Percentiles rank a stretch among this genome's conserved stretches.
Conservation (phyloP, 495 filamentous ascomycete species). For the Neurospora hispaniola region DNA sequence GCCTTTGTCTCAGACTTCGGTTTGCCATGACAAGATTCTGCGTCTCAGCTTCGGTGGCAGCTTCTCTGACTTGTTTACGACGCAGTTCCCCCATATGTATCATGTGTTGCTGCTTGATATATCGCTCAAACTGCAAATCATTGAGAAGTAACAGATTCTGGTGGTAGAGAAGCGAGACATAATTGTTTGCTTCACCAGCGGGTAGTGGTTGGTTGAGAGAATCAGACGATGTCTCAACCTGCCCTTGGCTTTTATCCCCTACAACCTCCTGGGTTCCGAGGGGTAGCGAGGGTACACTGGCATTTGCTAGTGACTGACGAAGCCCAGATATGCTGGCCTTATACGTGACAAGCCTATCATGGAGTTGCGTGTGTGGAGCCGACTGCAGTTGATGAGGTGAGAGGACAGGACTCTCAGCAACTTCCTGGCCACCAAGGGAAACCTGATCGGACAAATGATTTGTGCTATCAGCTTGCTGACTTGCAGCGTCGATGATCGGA, state of each 20-base stretch:
- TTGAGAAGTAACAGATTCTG: constrained; percentile 58
- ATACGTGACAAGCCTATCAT: constrained; percentile 44
- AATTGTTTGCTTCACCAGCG: constrained; percentile 19
- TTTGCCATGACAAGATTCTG: constrained; percentile 65
- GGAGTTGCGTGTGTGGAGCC: constrained; percentile 37
- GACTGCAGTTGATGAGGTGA: constrained; percentile 35
- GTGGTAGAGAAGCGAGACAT: constrained; percentile 49
- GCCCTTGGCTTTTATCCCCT: constrained; percentile 14
- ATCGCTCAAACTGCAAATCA: constrained; percentile 67
- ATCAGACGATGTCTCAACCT: constrained; percentile 10
- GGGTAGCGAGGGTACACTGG: constrained; percentile 39
- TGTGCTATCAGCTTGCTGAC: neutral
- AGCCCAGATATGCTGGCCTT: constrained; percentile 40
- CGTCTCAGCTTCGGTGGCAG: constrained; percentile 61
- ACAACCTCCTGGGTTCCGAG: constrained; percentile 32
- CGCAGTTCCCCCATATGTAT: constrained; percentile 63
- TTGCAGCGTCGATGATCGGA: neutral
- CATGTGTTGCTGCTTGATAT: constrained; percentile 65
- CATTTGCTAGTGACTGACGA: constrained; percentile 38
- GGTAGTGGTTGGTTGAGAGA: neutral
- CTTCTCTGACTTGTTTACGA: constrained; percentile 55
- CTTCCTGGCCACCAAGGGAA: constrained; percentile 1
- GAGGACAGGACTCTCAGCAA: constrained; percentile 46
- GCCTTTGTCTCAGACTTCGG: constrained; percentile 51
- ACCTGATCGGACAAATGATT: neutral